Evolutionary conservation across 768 basidiomycete species (phyloP), one percentile per base, ranked within the genome.

Genomic region (Leccinum ochraceum): DNA sequence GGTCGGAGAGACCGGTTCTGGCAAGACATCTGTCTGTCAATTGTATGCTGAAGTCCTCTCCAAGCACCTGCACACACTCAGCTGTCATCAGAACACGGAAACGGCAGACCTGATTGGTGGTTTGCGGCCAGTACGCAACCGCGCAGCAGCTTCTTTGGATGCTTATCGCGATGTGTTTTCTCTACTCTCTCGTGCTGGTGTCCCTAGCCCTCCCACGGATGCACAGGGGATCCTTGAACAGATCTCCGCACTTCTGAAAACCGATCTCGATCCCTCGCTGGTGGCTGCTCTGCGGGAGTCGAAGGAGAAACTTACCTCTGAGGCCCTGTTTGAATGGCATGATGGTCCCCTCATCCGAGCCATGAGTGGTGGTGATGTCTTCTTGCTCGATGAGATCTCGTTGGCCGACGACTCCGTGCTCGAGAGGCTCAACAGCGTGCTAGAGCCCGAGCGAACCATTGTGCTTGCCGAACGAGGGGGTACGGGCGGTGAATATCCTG

Each of bases 71-170:
- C 78, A 88, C 65, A 80, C 86, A 4, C 83, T 99, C 63, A 98
- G 93, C 66, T 98, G 97, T 68, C 97, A 99, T 71, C 95, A 97
- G 74, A 98, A 97, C 70, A 98, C 95, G 28, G 97, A 99, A 77
- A 97, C 96, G 0, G 93, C 95, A 11, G 97, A 99, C 71, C 79
- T 99, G 24, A 92, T 98, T 54, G 97, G 97, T 20, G 92, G 94
- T 39, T 83, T 97, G 65, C 84, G 96, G 36, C 96, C 96, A 6
- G 78, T 93, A 13, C 86, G 96, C 32, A 93, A 92, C 74, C 86
- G 91, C 22, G 77, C 78, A 20, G 74, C 83, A 5, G 60, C 80
- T 11, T 83, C 86, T 64, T 80, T 79, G 1, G 83, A 86, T 34
- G 72, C 82, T 10, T 57, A 79, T 52, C 78, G 72, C 10, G 79